Conservation (phyloP, 2,329 filamentous ascomycete genomes). For the Zarea fungicola region DNA sequence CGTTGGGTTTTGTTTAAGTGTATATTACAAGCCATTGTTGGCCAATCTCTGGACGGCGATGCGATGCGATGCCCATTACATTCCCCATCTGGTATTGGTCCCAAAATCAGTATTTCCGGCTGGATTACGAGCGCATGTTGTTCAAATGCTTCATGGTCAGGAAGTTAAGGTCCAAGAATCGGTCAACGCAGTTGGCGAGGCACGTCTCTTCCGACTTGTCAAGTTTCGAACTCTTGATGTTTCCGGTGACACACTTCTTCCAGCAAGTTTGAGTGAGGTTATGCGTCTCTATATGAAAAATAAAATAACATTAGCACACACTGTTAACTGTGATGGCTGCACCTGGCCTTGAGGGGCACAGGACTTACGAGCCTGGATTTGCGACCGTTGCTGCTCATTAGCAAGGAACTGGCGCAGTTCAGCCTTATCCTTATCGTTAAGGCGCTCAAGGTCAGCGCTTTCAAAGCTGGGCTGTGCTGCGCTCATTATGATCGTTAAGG, state of each 20-base stretch:
- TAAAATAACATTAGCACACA: slow-evolving; percentile 13
- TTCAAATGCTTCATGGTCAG: slow-evolving; percentile 83
- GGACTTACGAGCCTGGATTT: slow-evolving; percentile 54
- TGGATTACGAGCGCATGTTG: slow-evolving; percentile 38
- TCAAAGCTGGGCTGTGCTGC: slow-evolving; percentile 35
- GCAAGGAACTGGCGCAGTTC: slow-evolving; percentile 83
- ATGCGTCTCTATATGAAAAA: slow-evolving; percentile 42
- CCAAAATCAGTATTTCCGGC: not conserved
- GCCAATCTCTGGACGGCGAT: too few relatives aligned
- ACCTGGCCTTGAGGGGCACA: slow-evolving; percentile 9
- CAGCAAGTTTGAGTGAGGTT: slow-evolving; percentile 73
- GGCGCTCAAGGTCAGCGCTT: slow-evolving; percentile 63
- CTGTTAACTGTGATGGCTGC: not conserved
- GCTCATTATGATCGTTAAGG: slow-evolving; percentile 27
- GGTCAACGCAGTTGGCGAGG: slow-evolving; percentile 86
- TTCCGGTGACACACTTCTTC: slow-evolving; percentile 82
- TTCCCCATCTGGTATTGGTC: too few relatives aligned
- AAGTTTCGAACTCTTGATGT: slow-evolving; percentile 65
- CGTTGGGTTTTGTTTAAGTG: too few relatives aligned
- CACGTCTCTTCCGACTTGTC: slow-evolving; percentile 77
- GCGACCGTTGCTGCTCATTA: slow-evolving; percentile 81
- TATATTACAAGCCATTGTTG: too few relatives aligned
- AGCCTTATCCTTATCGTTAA: slow-evolving; percentile 76
- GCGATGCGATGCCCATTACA: too few relatives aligned
- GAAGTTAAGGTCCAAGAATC: slow-evolving; percentile 85